phyloP scores from a whole-genome alignment of 2,329 filamentous ascomycete species.

The Aspergillus sp. region DNA sequence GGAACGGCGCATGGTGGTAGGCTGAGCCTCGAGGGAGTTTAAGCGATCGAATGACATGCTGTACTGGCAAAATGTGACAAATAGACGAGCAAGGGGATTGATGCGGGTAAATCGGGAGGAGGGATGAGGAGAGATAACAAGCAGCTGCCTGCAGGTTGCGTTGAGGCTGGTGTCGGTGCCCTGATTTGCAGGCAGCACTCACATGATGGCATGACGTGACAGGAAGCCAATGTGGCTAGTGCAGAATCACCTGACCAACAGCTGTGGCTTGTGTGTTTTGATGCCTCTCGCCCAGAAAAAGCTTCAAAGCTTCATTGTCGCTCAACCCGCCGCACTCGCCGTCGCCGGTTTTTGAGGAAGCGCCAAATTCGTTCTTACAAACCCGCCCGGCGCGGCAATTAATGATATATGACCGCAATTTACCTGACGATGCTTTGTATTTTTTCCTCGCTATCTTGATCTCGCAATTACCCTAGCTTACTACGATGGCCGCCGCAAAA shows the following conservation, averaged over 20 bases:
- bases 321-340: slow-evolving; percentile 17
- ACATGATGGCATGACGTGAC: slow-evolving; percentile 26
- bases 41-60: slow-evolving; percentile 90
- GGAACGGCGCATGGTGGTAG: slow-evolving; percentile 64
- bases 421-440: slow-evolving; percentile 25
- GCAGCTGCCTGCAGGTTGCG: slow-evolving; percentile 18
- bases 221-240: neutral
- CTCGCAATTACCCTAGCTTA: slow-evolving; percentile 23
- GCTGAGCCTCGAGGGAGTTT: slow-evolving; percentile 78
- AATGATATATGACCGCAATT: neutral
- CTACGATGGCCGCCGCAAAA: slow-evolving; percentile 38
- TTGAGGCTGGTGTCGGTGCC: slow-evolving; percentile 20
- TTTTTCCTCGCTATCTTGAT: slow-evolving; percentile 16
- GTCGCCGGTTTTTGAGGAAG: slow-evolving; percentile 9
- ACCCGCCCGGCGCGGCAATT: neutral
- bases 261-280: slow-evolving; percentile 34
- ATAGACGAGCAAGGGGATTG: slow-evolving; percentile 7
- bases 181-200: slow-evolving; percentile 25
- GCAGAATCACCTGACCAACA: slow-evolving; percentile 26
- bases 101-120: slow-evolving; percentile 14
- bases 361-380: neutral
- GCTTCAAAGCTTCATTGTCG: slow-evolving; percentile 16
- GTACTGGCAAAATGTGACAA: neutral
- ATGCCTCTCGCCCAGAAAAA: slow-evolving; percentile 29
- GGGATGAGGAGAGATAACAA: slow-evolving; percentile 2